These are phyloP conservation scores for Raffaelea albimanens DNA, from an alignment of 2,329 filamentous ascomycete species.

Conservation along the genomic window DNA sequence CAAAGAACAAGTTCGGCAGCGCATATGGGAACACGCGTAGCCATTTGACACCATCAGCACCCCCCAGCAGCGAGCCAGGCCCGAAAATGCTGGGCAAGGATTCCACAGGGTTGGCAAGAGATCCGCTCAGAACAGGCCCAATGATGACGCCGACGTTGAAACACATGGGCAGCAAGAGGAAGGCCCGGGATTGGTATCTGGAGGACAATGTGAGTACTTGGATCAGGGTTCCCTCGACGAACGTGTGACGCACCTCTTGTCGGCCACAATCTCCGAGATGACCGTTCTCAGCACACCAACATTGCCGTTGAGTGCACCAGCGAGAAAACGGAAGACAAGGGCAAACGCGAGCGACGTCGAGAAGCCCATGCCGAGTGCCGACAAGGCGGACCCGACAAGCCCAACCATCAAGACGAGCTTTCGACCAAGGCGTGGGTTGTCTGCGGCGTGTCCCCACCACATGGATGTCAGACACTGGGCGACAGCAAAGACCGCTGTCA, in stretches of 20 bases:
- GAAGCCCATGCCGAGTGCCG: slow-evolving; percentile 2
- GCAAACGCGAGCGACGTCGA: neutral
- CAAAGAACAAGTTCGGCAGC: slow-evolving; percentile 1
- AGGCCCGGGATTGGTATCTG: slow-evolving; percentile 1
- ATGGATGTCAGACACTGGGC: slow-evolving; percentile 2
- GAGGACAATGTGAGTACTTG: no score
- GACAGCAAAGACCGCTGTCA: neutral
- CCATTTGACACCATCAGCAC: neutral
- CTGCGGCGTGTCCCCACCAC: slow-evolving; percentile 2
- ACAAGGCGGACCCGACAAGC: neutral
- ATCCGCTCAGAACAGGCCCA: neutral
- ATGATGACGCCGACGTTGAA: slow-evolving; percentile 5
- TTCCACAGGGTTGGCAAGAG: neutral
- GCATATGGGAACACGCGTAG: neutral
- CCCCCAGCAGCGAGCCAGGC: neutral
- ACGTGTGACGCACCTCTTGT: slow-evolving; percentile 1
- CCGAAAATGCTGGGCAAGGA: slow-evolving; percentile 1
- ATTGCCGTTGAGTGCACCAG: slow-evolving; percentile 1
- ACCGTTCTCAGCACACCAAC: slow-evolving; percentile 1
- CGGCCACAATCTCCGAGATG: neutral
- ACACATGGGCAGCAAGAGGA: slow-evolving; percentile 3
- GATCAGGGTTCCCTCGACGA: no score
- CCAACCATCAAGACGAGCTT: slow-evolving; percentile 1
- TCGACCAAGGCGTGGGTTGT: neutral
- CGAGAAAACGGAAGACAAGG: slow-evolving; percentile 1